Percentiles rank a stretch among this genome's conserved stretches.
Conservation (phyloP, 2,329 filamentous ascomycete species). For the Ceratocystis lukuohia region DNA sequence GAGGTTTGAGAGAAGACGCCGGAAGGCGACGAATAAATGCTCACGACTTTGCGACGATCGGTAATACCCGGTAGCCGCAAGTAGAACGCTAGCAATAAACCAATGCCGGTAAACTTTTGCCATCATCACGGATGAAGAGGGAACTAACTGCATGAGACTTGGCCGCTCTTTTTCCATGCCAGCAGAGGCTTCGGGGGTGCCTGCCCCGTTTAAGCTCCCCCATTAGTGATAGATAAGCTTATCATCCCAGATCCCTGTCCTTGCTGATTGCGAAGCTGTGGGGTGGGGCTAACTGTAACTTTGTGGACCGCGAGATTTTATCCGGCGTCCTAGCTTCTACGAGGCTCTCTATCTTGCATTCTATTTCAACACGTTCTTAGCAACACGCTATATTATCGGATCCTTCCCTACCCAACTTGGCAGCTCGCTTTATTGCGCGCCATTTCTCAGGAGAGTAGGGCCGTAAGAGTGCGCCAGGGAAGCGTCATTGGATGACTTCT, state of each 20-base stretch:
- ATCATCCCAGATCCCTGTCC: conserved; percentile 5
- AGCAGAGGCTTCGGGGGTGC: not conserved
- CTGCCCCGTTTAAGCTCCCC: not conserved
- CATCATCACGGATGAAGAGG: no score
- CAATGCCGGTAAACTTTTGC: no score
- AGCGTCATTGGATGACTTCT: not conserved
- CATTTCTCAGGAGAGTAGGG: not conserved
- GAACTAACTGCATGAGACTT: no score
- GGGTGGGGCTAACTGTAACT: not conserved
- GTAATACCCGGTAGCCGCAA: no score
- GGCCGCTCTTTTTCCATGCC: no score
- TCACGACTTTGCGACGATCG: no score
- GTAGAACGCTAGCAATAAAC: no score
- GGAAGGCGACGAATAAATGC: no score
- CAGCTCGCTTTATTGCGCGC: not conserved
- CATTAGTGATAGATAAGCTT: not conserved
- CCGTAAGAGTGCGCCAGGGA: no score
- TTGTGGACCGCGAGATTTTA: conserved; percentile 6
- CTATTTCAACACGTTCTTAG: not conserved
- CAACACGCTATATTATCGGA: not conserved
- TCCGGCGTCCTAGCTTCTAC: not conserved
- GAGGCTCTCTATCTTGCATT: not conserved
- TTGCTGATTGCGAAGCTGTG: not conserved
- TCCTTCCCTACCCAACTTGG: not conserved
- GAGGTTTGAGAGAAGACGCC: no score